Conservation (phyloP, 805 yeast species). For the Ogataea methanolica region DNA sequence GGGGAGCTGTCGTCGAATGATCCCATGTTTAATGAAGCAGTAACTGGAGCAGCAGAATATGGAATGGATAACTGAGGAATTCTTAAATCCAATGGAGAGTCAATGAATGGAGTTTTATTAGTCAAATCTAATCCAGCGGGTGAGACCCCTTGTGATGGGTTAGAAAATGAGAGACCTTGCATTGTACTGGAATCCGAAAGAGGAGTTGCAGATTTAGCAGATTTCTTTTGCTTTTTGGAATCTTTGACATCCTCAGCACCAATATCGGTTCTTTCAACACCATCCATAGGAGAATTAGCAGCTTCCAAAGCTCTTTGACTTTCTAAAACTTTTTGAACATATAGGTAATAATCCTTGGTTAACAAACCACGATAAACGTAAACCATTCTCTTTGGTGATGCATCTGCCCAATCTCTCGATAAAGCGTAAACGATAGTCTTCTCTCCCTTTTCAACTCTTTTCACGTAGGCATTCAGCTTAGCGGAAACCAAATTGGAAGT, state of each 20-base stretch:
- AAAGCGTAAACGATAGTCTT: slow-evolving; percentile 65
- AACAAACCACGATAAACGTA: slow-evolving; percentile 78
- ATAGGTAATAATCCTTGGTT: slow-evolving; percentile 69
- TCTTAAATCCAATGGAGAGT: slow-evolving; percentile 29
- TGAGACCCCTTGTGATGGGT: slow-evolving; percentile 17
- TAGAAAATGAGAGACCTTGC: slow-evolving; percentile 10
- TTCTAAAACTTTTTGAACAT: slow-evolving; percentile 63
- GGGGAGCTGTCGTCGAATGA: not conserved
- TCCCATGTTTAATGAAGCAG: slow-evolving; percentile 43
- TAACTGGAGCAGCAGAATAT: slow-evolving; percentile 72
- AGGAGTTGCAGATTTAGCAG: slow-evolving; percentile 11
- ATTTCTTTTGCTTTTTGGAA: slow-evolving; percentile 13
- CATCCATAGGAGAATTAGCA: slow-evolving; percentile 39
- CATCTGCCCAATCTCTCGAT: slow-evolving; percentile 88
- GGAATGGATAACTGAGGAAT: slow-evolving; percentile 49
- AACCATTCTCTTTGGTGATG: slow-evolving; percentile 85
- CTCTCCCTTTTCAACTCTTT: slow-evolving; percentile 82
- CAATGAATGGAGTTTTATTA: slow-evolving; percentile 26
- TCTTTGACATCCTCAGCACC: slow-evolving; percentile 12
- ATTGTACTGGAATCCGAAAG: slow-evolving; percentile 13
- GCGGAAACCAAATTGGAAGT: slow-evolving; percentile 80
- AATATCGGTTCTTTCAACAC: slow-evolving; percentile 33
- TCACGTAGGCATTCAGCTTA: slow-evolving; percentile 78
- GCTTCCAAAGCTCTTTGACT: slow-evolving; percentile 35
- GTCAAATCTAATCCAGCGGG: slow-evolving; percentile 27